A percentile compares a stretch with the other conserved stretches of the same genome.
Conservation (phyloP, 2,329 filamentous ascomycete species). For the Xylariaceae sp. region DNA sequence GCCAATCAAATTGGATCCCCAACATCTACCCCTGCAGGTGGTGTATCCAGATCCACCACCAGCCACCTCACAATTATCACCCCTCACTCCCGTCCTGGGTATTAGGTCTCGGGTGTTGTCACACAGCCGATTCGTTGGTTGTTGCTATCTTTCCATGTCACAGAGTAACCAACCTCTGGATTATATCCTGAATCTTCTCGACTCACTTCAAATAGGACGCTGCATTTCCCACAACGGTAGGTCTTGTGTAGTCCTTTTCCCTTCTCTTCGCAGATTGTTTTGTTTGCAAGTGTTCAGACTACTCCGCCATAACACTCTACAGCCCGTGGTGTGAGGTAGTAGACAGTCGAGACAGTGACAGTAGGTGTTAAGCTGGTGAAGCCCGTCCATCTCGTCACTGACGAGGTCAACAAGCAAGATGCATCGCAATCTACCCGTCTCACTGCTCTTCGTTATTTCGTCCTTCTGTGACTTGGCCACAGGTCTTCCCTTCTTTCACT, state of each 20-base stretch:
- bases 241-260: background rate
- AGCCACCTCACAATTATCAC: constrained; percentile 6
- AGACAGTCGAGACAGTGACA: background rate
- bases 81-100: background rate
- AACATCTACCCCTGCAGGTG: background rate
- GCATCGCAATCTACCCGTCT: constrained; percentile 25
- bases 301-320: constrained; percentile 3
- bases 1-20: constrained; percentile 9
- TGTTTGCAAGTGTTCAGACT: background rate
- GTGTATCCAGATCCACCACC: constrained; percentile 2
- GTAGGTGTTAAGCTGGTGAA: constrained; percentile 2
- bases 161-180: constrained; percentile 14
- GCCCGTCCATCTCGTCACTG: background rate
- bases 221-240: constrained; percentile 1
- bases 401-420: constrained; percentile 26
- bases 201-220: constrained; percentile 35
- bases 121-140: background rate
- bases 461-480: constrained; percentile 20
- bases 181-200: constrained; percentile 35
- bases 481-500: constrained; percentile 30
- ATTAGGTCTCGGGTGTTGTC: background rate
- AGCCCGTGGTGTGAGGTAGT: background rate
- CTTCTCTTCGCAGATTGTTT: constrained; percentile 13
- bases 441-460: constrained; percentile 26
- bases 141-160: background rate